Evolutionary conservation across 306 rosid species (phyloP).

Genomic region (Glycyrrhiza uralensis): DNA sequence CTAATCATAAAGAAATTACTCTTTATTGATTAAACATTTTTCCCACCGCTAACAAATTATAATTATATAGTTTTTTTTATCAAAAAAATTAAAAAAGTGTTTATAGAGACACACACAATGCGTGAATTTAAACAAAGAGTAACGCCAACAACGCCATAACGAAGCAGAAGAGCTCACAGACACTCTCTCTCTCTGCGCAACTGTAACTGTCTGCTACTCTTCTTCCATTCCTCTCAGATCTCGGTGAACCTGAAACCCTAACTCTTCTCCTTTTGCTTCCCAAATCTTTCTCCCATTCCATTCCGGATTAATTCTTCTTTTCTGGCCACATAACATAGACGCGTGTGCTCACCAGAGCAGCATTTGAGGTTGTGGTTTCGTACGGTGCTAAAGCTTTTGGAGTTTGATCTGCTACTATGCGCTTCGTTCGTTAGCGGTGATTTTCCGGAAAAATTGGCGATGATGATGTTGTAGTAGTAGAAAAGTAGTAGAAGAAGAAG

Average conservation of each 20-base stretch:
- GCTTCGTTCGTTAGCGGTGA: neutral
- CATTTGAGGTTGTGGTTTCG: neutral
- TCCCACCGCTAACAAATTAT: too few relatives aligned
- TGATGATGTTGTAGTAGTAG: slow-evolving; percentile 6
- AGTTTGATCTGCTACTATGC: neutral
- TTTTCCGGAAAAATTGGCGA: neutral
- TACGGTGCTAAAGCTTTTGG: neutral
- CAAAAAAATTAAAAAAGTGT: too few relatives aligned
- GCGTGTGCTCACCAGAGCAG: too few relatives aligned
- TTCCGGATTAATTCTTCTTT: neutral
- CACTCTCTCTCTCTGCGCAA: neutral
- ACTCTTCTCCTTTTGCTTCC: slow-evolving; percentile 17
- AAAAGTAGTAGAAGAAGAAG: neutral
- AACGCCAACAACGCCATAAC: neutral
- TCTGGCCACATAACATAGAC: too few relatives aligned
- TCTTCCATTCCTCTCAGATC: slow-evolving; percentile 46
- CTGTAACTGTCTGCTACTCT: slow-evolving; percentile 35
- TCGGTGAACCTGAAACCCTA: slow-evolving; percentile 44
- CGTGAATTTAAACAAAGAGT: too few relatives aligned
- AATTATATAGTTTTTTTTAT: too few relatives aligned
- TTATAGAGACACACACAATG: too few relatives aligned
- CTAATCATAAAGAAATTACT: too few relatives aligned
- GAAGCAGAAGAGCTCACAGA: neutral
- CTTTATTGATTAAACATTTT: too few relatives aligned
- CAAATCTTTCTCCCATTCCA: neutral